Base-by-base conservation (phyloP, 352 stramenopile genomes). In the Pythium aristosporum region DNA sequence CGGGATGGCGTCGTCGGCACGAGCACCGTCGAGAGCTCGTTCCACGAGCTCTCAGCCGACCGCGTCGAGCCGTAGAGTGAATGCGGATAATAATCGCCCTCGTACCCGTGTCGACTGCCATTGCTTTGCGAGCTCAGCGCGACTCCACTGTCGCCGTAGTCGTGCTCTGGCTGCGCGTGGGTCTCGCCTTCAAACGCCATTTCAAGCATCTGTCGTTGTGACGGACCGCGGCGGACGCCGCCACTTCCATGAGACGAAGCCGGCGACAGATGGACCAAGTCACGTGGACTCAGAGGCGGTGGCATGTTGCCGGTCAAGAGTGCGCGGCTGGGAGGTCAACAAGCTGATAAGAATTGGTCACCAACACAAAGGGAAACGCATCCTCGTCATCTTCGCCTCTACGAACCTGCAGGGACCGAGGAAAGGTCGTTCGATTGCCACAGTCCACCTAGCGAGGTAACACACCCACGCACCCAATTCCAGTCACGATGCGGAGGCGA, bases 171-270 rank as follows among this genome's bases (percentile, higher is more conserved):
- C 9, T 20, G 30, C 7, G 28, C 16, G 2, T 48, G 42, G 34
- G 21, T 60, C 11, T 72, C 41, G 46, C 60, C 69, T 63, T 80
- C 69, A 48, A 80, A 80, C 50, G 73, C 73, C 49, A 80, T 66
- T 21, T 80, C 73, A 11, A 80, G 66, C 69, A 80, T 73, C 60
- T 79, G 65, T 6, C 55, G 48, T 49, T 65, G 67, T 12, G 67
- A 69, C 42, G 52, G 67, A 1, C 63, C 55, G 9, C 59, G 65
- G 25, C 16, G 41, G 9, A 20, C 51, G n/a, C 51, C 36, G 13
- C 39, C 25, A n/a, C 13, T 57, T n/a, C 41, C 57, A 42, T 39
- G 20, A 5, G 46, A 42, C 20, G 20, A 51, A 18, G n/a, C 30
- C 23, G 30, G 42, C 15, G 32, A 48, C 21, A 13, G 21, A 28